Evolutionary conservation across 2,329 filamentous ascomycete species (phyloP), one percentile per base, ranked within the genome.

Genomic region (Mycocentrospora acerina): DNA sequence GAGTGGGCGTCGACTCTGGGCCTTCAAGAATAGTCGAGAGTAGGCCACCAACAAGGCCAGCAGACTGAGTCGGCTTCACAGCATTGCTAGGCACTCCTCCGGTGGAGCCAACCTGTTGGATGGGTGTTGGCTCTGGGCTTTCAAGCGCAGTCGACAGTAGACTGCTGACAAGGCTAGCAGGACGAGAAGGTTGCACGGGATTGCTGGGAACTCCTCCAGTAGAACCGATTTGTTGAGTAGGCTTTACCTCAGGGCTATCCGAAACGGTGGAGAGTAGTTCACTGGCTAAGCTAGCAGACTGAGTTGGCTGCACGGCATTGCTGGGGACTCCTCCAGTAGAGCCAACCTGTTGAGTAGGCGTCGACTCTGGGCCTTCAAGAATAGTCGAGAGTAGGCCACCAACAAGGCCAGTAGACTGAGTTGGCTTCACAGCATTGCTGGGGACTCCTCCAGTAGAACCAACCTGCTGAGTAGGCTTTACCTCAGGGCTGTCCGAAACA

Each of bases 141-240:
- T 32, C 6, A 29, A 36, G 16, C 24, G 30, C 14, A 24, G 35
- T 6, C 11, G 27, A 22, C 12, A 35, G 15, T 17, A 35, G 32
- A 25, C n/a, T n/a, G n/a, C n/a, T n/a, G n/a, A n/a, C n/a, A n/a
- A n/a, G n/a, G n/a, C n/a, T n/a, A n/a, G n/a, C n/a, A n/a, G n/a
- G n/a, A 35, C 17, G 7, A 35, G 22, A n/a, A 14, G 60, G 55
- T 16, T 53, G 46, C 9, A 61, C 45, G 17, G 55, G 28, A 22
- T 36, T 53, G 29, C 47, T 47, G 7, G 60, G 53, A 11, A n/a
- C n/a, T n/a, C 62, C 48, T 15, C 60, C 61, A 28, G 5, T 22
- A 5, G 59, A 55, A 14, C 51, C 54, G n/a, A 49, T n/a, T 14
- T 38, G 15, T 27, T 47, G 40, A 25, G 36, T 44, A 32, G 44